Percentiles rank a stretch among this genome's conserved stretches.
phyloP scores from a whole-genome alignment of 306 rosid genomes.

The Cicer cuneatum region DNA sequence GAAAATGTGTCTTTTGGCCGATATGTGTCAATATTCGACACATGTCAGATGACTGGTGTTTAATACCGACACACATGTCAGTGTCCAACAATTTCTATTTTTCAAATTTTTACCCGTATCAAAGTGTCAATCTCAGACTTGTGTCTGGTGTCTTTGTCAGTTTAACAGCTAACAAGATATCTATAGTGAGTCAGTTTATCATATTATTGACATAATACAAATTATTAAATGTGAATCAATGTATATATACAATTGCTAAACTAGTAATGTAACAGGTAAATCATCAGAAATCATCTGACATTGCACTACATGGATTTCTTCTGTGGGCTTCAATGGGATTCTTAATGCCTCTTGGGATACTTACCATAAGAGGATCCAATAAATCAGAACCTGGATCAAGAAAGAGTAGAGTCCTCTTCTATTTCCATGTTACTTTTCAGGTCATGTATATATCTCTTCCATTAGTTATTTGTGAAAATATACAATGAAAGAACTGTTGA shows the following conservation, averaged over 20 bases:
- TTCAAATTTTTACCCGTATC: too few relatives aligned
- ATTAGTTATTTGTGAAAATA: conserved; percentile 18
- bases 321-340: conserved; percentile 90
- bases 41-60: too few relatives aligned
- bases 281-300: conserved; percentile 61
- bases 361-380: conserved; percentile 65
- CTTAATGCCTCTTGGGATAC: conserved; percentile 84
- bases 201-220: conserved; percentile 33
- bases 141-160: too few relatives aligned
- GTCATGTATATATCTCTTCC: conserved; percentile 49
- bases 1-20: too few relatives aligned
- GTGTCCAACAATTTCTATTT: too few relatives aligned
- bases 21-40: too few relatives aligned
- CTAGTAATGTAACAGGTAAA: conserved; percentile 55
- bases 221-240: conserved; percentile 16
- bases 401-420: conserved; percentile 66
- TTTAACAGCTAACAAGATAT: background rate
- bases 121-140: too few relatives aligned
- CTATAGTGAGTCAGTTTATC: background rate
- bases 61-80: too few relatives aligned
- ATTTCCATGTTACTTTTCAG: conserved; percentile 83
- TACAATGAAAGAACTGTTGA: conserved; percentile 3
- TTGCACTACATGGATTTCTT: conserved; percentile 79
- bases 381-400: conserved; percentile 60
- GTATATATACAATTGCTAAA: conserved; percentile 8